Conservation (phyloP, 805 yeast species). For the Grigorovia yakushimaensis region DNA sequence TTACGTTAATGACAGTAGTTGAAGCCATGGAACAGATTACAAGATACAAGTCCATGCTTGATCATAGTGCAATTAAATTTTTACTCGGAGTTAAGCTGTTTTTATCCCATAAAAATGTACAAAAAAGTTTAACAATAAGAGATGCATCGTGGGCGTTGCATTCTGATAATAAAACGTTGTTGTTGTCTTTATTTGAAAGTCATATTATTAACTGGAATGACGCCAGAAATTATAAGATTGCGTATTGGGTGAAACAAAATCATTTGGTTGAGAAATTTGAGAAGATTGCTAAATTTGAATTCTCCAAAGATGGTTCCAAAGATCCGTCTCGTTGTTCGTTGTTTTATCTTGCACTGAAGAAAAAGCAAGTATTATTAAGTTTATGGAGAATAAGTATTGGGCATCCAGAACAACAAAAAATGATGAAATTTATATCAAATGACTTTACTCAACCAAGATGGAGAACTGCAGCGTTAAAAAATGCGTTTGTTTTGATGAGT, state of each 20-base stretch:
- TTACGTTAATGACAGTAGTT: conserved; percentile 62
- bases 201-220: conserved; percentile 47
- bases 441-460: conserved; percentile 71
- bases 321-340: conserved; percentile 72
- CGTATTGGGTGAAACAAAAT: conserved; percentile 55
- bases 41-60: conserved; percentile 29
- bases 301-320: conserved; percentile 40
- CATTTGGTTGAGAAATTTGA: conserved; percentile 50
- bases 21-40: conserved; percentile 52
- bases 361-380: conserved; percentile 66
- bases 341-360: conserved; percentile 66
- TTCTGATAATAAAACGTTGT: conserved; percentile 62
- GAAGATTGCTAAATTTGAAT: conserved; percentile 61
- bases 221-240: conserved; percentile 51
- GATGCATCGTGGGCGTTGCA: conserved; percentile 85
- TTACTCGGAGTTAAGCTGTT: conserved; percentile 61
- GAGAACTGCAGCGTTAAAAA: conserved; percentile 82
- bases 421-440: conserved; percentile 64
- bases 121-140: conserved; percentile 54
- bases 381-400: conserved; percentile 73
- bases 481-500: conserved; percentile 83
- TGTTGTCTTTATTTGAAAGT: conserved; percentile 37
- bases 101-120: conserved; percentile 42
- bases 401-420: conserved; percentile 74
- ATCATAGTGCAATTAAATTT: conserved; percentile 57